A percentile compares a stretch with the other conserved stretches of the same genome.
Conservation (phyloP, 441 rosid genomes). For the Arabidopsis hybrid region DNA sequence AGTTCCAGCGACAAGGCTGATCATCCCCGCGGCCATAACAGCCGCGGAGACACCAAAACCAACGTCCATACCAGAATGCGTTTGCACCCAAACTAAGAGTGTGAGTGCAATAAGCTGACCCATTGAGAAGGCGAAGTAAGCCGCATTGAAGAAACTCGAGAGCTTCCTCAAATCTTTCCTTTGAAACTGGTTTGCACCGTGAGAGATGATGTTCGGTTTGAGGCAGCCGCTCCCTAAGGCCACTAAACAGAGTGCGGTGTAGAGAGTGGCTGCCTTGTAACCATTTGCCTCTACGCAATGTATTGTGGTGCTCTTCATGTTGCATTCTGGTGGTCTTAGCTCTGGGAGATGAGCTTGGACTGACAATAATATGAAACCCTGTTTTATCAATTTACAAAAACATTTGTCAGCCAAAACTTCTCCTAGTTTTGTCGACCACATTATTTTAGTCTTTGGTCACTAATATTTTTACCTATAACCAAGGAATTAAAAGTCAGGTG, state of each 20-base stretch:
- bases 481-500: background rate
- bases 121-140: constrained; percentile 70
- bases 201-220: constrained; percentile 77
- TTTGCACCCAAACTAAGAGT: constrained; percentile 73
- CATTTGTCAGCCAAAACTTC: constrained; percentile 20
- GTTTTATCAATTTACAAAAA: constrained; percentile 7
- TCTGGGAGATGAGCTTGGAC: constrained; percentile 72
- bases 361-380: constrained; percentile 71
- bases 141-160: constrained; percentile 68
- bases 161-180: constrained; percentile 55
- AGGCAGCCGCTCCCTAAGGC: constrained; percentile 80
- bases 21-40: constrained; percentile 66
- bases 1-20: constrained; percentile 55
- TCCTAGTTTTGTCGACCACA: constrained; percentile 1
- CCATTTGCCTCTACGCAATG: constrained; percentile 62
- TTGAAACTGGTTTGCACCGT: constrained; percentile 71
- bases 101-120: constrained; percentile 75
- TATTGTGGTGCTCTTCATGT: constrained; percentile 42
- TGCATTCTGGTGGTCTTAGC: constrained; percentile 65
- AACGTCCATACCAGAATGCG: constrained; percentile 71
- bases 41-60: constrained; percentile 75
- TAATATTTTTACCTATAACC: background rate
- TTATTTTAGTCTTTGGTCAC: background rate
- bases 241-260: constrained; percentile 63
- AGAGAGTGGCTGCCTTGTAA: constrained; percentile 56